Base-by-base conservation (phyloP, 2,329 filamentous ascomycete genomes). In the Paraconiothyrium sp. region DNA sequence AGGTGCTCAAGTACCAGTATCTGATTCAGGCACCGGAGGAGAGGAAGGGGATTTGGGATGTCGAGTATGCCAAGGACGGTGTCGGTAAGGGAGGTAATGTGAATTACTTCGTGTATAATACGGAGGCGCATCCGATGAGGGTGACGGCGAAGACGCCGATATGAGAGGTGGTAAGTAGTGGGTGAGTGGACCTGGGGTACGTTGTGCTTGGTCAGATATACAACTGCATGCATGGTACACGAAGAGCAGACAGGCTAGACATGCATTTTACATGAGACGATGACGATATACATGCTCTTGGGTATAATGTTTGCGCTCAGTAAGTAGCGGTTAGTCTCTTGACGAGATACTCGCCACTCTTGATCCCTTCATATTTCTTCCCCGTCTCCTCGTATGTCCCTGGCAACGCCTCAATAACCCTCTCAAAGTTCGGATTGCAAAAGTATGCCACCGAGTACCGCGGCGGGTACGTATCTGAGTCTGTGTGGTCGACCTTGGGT, bases 391-490 rank as follows among this genome's bases (percentile, higher is more conserved):
- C 83, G 73, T 87, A 94, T 0, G 93, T 97, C 0, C 92, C 91
- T 0, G 92, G 93, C 48, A 97, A 87, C 1, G 90, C 92, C 69
- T 95, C 91, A 66, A 97, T 96, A 58, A 86, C 81, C 67, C 85
- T 86, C 62, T 91, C 86, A 74, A 88, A 90, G 74, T 96, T 93
- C 9, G 93, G 92, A 69, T 96, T 94, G 83, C 93, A 96, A 76
- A 97, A 96, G 80, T 96, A 97, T 70, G 93, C 94, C 74, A 97
- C 90, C 70, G 91, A 94, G 74, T 97, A 97, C 32, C 83, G 68
- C 6, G 92, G 84, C 1, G 93, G 92, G 76, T 96, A 90, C 20
- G 84, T 84, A 3, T 76, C 77, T 8, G 80, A 81, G 16, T 81
- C 82, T 4, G 84, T 84, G 16, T 83, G 81, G 0, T 79, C 75